Evolutionary conservation across 257 asterid genomes (phyloP).

Genomic region (Ajuga chamaepitys): DNA sequence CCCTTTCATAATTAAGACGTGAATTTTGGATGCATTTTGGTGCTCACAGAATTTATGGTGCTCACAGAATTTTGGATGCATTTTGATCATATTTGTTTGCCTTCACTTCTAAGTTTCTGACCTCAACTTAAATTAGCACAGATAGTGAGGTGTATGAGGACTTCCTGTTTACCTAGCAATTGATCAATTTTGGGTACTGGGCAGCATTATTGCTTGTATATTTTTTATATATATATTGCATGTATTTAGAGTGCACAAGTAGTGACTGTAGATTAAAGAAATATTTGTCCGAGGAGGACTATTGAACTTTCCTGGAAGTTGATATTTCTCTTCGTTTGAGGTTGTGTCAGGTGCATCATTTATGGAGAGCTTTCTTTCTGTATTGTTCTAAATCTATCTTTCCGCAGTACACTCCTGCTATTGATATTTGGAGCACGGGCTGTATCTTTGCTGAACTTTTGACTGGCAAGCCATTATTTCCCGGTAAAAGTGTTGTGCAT

Average conservation of each 20-base stretch:
- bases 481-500: slow-evolving; percentile 88
- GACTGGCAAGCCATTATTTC: slow-evolving; percentile 84
- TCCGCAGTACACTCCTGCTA: slow-evolving; percentile 91
- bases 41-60: neutral
- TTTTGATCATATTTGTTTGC: neutral
- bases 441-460: slow-evolving; percentile 86
- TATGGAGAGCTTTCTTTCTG: slow-evolving; percentile 17
- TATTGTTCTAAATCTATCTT: slow-evolving; percentile 10
- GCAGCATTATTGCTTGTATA: neutral
- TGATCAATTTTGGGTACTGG: neutral
- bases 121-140: neutral
- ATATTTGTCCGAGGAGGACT: slow-evolving; percentile 87
- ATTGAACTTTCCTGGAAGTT: slow-evolving; percentile 92
- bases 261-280: slow-evolving; percentile 71
- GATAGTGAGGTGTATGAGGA: neutral
- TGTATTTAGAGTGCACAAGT: slow-evolving; percentile 30
- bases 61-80: neutral
- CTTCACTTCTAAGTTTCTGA: slow-evolving; percentile 1
- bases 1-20: slow-evolving; percentile 8
- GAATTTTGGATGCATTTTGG: neutral
- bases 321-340: slow-evolving; percentile 68
- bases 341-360: slow-evolving; percentile 49
- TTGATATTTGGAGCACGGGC: slow-evolving; percentile 89
- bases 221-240: slow-evolving; percentile 12
- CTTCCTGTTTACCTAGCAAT: neutral